These are phyloP conservation scores for Fibroporia radiculosa DNA, from an alignment of 768 basidiomycete genomes.

Conservation along the genomic window DNA sequence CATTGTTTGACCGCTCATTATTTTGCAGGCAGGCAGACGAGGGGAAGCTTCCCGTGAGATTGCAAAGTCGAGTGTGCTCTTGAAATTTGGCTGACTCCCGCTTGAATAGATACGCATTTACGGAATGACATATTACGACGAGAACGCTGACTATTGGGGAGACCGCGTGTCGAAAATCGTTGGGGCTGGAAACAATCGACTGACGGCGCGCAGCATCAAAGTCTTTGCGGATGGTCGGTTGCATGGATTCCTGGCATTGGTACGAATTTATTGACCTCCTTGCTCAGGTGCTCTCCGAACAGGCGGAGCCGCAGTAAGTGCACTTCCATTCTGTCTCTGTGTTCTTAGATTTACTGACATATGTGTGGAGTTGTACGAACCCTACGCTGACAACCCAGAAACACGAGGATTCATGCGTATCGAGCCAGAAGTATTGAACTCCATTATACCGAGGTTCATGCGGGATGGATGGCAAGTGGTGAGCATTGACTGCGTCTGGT, in stretches of 20 bases:
- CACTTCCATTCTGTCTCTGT: neutral
- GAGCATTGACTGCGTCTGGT: conserved; percentile 21
- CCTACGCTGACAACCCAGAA: conserved; percentile 71
- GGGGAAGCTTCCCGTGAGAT: conserved; percentile 51
- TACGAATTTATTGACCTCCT: neutral
- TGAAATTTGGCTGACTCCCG: neutral
- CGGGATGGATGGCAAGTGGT: conserved; percentile 89
- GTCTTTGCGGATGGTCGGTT: conserved; percentile 64
- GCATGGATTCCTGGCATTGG: neutral
- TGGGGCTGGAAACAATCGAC: conserved; percentile 48
- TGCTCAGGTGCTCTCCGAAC: conserved; percentile 73
- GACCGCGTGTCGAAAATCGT: conserved; percentile 49
- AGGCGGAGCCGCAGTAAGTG: conserved; percentile 78
- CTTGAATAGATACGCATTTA: conserved; percentile 58
- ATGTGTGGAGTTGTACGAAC: conserved; percentile 56
- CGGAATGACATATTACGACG: conserved; percentile 69
- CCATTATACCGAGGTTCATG: conserved; percentile 62
- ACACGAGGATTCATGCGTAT: conserved; percentile 76
- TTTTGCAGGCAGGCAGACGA: conserved; percentile 48
- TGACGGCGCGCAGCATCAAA: conserved; percentile 71
- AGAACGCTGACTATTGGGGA: conserved; percentile 66
- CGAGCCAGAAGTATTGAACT: conserved; percentile 49
- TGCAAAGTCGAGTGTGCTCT: neutral
- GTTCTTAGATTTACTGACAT: conserved; percentile 4
- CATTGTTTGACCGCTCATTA: conserved; percentile 2